Base-by-base conservation (phyloP, 2,329 filamentous ascomycete species). In the Metarhizium sp. region DNA sequence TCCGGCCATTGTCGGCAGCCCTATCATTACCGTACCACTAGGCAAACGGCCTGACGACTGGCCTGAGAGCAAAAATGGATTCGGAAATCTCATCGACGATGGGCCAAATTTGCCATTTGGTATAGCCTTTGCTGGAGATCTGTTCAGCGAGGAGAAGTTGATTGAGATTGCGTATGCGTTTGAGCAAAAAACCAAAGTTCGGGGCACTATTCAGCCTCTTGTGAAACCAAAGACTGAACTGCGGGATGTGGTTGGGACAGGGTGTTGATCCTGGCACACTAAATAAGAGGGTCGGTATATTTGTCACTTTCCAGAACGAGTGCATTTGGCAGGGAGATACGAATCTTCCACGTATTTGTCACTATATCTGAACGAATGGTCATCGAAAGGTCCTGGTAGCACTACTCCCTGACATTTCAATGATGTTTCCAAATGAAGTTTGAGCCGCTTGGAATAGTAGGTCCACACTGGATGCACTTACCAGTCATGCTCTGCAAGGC, bases 91-190 rank as follows among this genome's bases (percentile, higher is more conserved):
- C 16, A 77, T 54, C 30, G 16, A 69, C 0, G 71, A 68, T 0
- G 82, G 72, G 1, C 82, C 84, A 0, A 79, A 80, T 29, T 65
- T 82, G 29, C 75, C 75, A 78, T 85, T 87, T 62, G 85, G 85
- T 0, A 66, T 88, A 25, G 74, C 73, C 13, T 88, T 88, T 62
- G 69, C 86, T 51, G 85, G 84, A 0, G 65, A 65, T 2, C 74
- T 73, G 49, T 88, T 80, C 71, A 78, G 73, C 40, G 85, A 88
- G 66, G 78, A 78, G 57, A 74, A 68, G 16, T 63, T 88, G 58
- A 80, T 88, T 56, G 80, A 80, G 1, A 76, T 82, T 64, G 85
- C 84, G 7, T 88, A 85, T 72, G 84, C 83, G 2, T 87, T 81
- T 67, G 85, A 89, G 71, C 83, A 86, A 70, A 71, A 74, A 61